Base-by-base conservation (phyloP, 371 early-diverging fungal species). In the Lichtheimia corymbifera region DNA sequence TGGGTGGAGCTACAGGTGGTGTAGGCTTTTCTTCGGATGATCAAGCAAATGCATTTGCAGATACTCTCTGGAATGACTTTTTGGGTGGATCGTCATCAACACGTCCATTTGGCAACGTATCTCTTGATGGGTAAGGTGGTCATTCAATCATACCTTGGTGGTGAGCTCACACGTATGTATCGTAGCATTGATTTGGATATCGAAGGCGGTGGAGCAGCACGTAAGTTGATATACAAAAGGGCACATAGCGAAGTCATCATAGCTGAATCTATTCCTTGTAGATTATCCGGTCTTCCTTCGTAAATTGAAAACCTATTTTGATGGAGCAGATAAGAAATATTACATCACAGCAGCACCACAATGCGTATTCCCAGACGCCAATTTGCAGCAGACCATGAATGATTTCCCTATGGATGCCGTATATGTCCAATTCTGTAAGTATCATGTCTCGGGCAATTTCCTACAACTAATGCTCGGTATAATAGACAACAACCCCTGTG, bases 341-440 rank as follows among this genome's bases (percentile, higher is more conserved):
- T 88, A 87, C 53, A 73, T 90, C 28, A 81, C 90, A 0, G 86
- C 86, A 27, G 89, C 91, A 2, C 91, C 91, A 5, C 90, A 90
- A 63, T 90, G 91, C 56, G 86, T 85, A 0, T 91, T 76, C 58
- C 90, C 90, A 17, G 91, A 90, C 58, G 72, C 77, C 2, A 83
- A 82, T 9, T 66, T 89, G 17, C 79, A 80, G n/a, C 30, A 70
- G 0, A 76, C 85, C 0, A 64, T 89, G 13, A 83, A 83, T 57
- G 52, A 42, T 4, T 79, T 77, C 3, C 82, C 86, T 65, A 79
- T 91, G 53, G 92, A 91, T 70, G 78, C 88, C 67, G 78, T 91
- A 9, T 88, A 72, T 61, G 86, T 89, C 5, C 91, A 91, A 66
- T 91, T 88, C 65, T 91, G 79, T 79, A 70, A 65, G 70, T 64